A percentile compares a stretch with the other conserved stretches of the same genome.
Evolutionary conservation across 495 filamentous ascomycete genomes (phyloP).

Genomic region (Pseudotulostoma volvatum): DNA sequence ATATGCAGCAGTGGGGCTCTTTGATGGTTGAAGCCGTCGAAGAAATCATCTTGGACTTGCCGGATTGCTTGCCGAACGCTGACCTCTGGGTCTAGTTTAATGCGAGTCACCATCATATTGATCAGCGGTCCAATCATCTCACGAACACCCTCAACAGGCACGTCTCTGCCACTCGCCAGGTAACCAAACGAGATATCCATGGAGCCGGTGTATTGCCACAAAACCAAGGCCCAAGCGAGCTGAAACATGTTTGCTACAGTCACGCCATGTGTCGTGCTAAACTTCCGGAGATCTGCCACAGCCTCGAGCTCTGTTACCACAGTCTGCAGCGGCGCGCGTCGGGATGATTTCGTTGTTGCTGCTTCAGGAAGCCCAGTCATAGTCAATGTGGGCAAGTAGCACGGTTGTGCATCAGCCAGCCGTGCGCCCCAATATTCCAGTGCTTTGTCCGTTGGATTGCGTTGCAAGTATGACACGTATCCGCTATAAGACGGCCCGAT

Average conservation of each 20-base stretch:
- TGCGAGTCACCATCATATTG: constrained; percentile 33
- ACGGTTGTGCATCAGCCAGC: too few relatives aligned
- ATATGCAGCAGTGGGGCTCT: constrained; percentile 21
- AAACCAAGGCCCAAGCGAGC: constrained; percentile 20
- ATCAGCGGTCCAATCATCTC: constrained; percentile 23
- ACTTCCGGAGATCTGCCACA: too few relatives aligned
- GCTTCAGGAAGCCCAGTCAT: too few relatives aligned
- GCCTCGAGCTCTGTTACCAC: too few relatives aligned
- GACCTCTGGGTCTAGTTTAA: constrained; percentile 11
- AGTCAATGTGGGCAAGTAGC: too few relatives aligned
- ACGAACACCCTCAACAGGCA: constrained; percentile 6
- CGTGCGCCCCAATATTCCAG: constrained; percentile 23
- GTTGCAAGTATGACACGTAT: constrained; percentile 25
- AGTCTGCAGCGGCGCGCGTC: too few relatives aligned
- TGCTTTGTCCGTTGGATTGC: constrained; percentile 11
- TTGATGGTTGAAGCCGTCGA: constrained; percentile 18
- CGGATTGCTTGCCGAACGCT: too few relatives aligned
- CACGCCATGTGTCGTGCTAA: too few relatives aligned
- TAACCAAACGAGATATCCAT: constrained; percentile 22
- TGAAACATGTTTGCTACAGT: constrained; percentile 10
- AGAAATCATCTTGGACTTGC: constrained; percentile 22
- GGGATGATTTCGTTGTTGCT: too few relatives aligned
- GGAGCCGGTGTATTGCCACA: constrained; percentile 9
- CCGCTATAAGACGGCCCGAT: constrained; percentile 10
- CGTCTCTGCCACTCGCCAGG: constrained; percentile 13